Base-by-base conservation (phyloP, 2,329 filamentous ascomycete genomes). In the Diaporthe humulicola region DNA sequence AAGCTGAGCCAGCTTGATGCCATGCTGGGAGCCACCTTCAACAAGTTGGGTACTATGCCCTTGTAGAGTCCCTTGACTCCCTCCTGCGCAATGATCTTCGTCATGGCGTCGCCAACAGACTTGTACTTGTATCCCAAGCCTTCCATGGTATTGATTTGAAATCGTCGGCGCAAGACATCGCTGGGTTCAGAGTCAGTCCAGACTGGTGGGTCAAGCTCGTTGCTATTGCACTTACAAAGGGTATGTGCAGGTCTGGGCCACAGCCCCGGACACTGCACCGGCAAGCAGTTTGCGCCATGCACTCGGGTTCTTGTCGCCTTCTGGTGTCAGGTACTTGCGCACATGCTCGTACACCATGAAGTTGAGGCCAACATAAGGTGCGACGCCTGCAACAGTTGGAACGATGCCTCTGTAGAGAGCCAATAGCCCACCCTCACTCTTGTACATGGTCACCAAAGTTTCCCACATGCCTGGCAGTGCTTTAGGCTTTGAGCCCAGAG, bases 111-210 rank as follows among this genome's bases (percentile, higher is more conserved):
- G 76, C 91, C 88, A 57, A 99, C 93, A 9, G 93, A 93, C 80
- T 94, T 95, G 87, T 99, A 99, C 82, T 96, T 92, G 85, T 98
- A 98, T 69, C 97, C 97, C 92, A 99, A 96, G 70, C 97, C 97
- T 64, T 94, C 95, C 97, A 99, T 99, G 71, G 97, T 98, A 85
- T 99, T 99, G 86, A 99, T 97, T 82, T 99, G 97, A 83, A 99
- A 99, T 69, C 97, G 91, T 75, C 97, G 92, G 42, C 97, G 94
- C 72, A 99, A 88, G 3, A 99, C 96, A 82, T 98, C 96, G 82
- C 95, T 97, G 76, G 22, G 22, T 12, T 17, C 64, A 7, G 25
- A 14, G 19, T 70, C 40, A 81, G 75, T 82, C 81, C 80, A 15
- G 42, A 76, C 72, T 40, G 14, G 54, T 78, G 79, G 70, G 7